phyloP scores from a whole-genome alignment of 371 early-diverging fungal genomes.

The Rhizopus arrhizus region DNA sequence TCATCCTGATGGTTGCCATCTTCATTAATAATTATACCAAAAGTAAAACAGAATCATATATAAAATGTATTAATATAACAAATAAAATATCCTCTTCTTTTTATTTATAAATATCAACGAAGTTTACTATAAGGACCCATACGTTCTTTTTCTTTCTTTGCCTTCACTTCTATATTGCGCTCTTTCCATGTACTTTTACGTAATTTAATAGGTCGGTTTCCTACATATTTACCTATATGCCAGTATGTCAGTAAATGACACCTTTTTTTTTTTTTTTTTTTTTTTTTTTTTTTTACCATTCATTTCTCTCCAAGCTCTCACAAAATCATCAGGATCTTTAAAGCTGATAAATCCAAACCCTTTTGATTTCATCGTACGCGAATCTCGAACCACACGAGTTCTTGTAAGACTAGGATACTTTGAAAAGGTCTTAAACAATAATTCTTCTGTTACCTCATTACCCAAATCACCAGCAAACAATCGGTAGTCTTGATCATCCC shows the following conservation, averaged over 20 bases:
- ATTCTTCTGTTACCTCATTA: slow-evolving; percentile 84
- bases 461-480: slow-evolving; percentile 89
- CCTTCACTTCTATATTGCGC: slow-evolving; percentile 74
- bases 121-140: slow-evolving; percentile 47
- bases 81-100: slow-evolving; percentile 10
- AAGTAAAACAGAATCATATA: background rate
- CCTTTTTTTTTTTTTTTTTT: background rate
- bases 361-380: slow-evolving; percentile 75
- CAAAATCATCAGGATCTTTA: slow-evolving; percentile 81
- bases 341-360: slow-evolving; percentile 88
- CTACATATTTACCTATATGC: slow-evolving; percentile 89
- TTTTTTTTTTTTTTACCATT: slow-evolving; percentile 62
- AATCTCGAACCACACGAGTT: slow-evolving; percentile 80
- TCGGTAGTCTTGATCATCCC: slow-evolving; percentile 89
- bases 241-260: background rate
- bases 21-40: slow-evolving; percentile 18
- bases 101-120: slow-evolving; percentile 24
- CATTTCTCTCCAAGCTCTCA: slow-evolving; percentile 86
- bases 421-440: slow-evolving; percentile 74
- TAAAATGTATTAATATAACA: slow-evolving; percentile 7
- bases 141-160: slow-evolving; percentile 51
- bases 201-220: slow-evolving; percentile 91
- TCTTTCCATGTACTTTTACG: slow-evolving; percentile 94
- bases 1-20: slow-evolving; percentile 49
- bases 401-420: slow-evolving; percentile 79